phyloP scores from a whole-genome alignment of 75 land plant genomes.

The Larix kaempferi region DNA sequence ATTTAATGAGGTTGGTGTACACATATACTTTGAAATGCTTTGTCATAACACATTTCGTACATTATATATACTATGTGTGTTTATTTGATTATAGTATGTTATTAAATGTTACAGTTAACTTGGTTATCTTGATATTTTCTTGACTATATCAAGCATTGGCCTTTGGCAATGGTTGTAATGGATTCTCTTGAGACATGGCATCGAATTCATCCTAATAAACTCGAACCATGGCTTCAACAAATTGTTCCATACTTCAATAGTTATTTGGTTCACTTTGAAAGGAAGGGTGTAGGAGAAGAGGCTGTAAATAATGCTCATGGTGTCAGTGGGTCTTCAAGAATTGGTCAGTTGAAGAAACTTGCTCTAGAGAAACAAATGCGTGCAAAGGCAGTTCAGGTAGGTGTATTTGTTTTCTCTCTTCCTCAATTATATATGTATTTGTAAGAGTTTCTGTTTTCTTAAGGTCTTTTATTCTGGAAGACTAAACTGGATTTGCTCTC shows the following conservation, averaged over 20 bases:
- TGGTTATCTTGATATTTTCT: not conserved
- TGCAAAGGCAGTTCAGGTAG: slow-evolving; percentile 24
- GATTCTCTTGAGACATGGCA: slow-evolving; percentile 44
- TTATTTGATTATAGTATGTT: not conserved
- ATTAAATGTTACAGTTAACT: not conserved
- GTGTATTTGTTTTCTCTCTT: not conserved
- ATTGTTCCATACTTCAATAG: slow-evolving; percentile 35
- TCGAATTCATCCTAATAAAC: slow-evolving; percentile 13
- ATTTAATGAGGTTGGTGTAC: too few species aligned
- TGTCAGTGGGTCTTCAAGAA: not conserved
- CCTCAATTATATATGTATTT: not conserved
- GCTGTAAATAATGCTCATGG: not conserved
- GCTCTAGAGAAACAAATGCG: slow-evolving; percentile 8
- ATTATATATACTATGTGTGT: not conserved
- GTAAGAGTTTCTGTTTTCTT: too few species aligned
- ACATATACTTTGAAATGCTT: not conserved
- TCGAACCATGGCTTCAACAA: slow-evolving; percentile 25
- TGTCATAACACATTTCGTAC: not conserved
- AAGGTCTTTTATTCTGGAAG: too few species aligned
- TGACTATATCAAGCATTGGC: slow-evolving; percentile 29
- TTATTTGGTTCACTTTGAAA: slow-evolving; percentile 25
- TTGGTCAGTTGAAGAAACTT: slow-evolving; percentile 4
- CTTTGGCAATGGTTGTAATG: slow-evolving; percentile 41
- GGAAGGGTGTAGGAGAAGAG: slow-evolving; percentile 5
- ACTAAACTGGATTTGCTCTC: too few species aligned